Base-by-base conservation (phyloP, 2,329 filamentous ascomycete genomes). In the Aaosphaeria pasadenensis region DNA sequence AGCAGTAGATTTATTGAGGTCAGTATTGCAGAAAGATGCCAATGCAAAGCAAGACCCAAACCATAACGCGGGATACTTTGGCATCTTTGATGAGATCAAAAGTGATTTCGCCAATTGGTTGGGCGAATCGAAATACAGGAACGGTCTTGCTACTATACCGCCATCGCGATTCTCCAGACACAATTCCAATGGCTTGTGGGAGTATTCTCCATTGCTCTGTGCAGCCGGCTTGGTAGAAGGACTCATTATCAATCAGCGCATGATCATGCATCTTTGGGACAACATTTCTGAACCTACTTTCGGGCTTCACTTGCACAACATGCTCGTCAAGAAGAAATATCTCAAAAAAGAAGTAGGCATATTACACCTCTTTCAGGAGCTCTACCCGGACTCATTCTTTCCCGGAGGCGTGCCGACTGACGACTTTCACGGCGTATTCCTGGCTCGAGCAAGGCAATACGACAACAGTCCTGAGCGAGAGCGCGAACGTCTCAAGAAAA, bases 161-260 rank as follows among this genome's bases (percentile, higher is more conserved):
- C 66, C 66, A 3, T 77, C 75, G 2, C 71, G 71, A 0, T 78
- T 79, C 52, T 58, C 69, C 0, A 56, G 60, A 11, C 66, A 64
- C 2, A 67, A 74, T 49, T 5, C 67, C 0, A 77, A 79, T 42
- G 75, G 75, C 0, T 60, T 79, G 1, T 79, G 72, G 70, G 70
- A 75, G 13, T 77, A 75, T 46, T 79, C 74, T 3, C 77, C 77
- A 0, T 78, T 72, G 35, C 64, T 78, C 2, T 79, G 76, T 35
- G 77, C 75, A 11, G 68, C 69, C 7, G 74, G 74, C 0, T 62
- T 80, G 5, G 58, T 67, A 42, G 76, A 80, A 51, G 72, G 60
- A 1, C 64, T 80, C 0, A 70, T 76, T 31, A 44, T 75, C 13
- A 53, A 65, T 0, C 77, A 74, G 48, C 51, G 54, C 2, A 43